phyloP scores from a whole-genome alignment of 495 filamentous ascomycete genomes.

The Glarea lozoyensis region DNA sequence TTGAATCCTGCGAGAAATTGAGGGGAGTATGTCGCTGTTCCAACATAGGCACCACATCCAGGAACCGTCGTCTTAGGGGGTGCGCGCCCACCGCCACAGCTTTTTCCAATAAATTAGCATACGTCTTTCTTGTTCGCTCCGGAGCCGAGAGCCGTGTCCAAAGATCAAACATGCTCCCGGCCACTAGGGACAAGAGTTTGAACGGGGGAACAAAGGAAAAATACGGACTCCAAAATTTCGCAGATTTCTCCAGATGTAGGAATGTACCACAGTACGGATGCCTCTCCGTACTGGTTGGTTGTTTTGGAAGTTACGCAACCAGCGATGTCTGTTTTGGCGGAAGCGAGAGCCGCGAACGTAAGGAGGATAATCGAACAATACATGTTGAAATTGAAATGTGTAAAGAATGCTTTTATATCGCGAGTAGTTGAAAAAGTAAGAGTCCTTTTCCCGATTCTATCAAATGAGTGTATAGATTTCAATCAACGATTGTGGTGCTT shows the following conservation, averaged over 20 bases:
- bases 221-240: constrained; percentile 46
- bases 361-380: constrained; percentile 5
- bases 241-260: constrained; percentile 52
- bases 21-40: constrained; percentile 35
- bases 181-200: too few species aligned
- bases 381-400: neutral
- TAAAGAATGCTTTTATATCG: neutral
- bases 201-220: too few species aligned
- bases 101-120: too few species aligned
- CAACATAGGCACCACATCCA: constrained; percentile 48
- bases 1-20: constrained; percentile 5
- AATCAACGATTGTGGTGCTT: too few species aligned
- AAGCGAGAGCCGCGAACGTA: constrained; percentile 21
- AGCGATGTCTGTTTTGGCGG: constrained; percentile 35
- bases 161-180: too few species aligned
- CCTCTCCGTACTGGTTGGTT: constrained; percentile 17
- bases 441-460: neutral
- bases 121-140: too few species aligned
- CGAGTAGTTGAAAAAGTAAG: neutral
- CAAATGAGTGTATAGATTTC: neutral
- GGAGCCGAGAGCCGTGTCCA: too few species aligned
- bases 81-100: constrained; percentile 56
- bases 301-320: constrained; percentile 32
- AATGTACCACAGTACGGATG: constrained; percentile 33
- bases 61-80: constrained; percentile 51